Base-by-base conservation (phyloP, 176 grass and related monocot species). In the Chrysopogon serrulatus region DNA sequence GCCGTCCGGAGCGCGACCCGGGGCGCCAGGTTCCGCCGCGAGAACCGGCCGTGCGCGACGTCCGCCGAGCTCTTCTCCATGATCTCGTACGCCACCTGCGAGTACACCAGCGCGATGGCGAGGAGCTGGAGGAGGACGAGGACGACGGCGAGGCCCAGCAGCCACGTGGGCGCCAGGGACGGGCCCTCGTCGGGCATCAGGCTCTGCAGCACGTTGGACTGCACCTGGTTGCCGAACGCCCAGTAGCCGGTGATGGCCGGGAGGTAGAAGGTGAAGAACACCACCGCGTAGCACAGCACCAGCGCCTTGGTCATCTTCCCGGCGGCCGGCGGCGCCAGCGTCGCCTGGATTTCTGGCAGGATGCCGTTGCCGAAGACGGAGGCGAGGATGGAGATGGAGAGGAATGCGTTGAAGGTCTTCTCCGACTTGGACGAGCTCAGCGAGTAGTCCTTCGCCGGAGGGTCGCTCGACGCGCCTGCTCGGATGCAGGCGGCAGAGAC, bases 291-390 rank as follows among this genome's bases (percentile, higher is more conserved):
- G 74, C 92, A 93, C 37, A 95, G 19, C 5, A 47, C 56, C 13
- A 98, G 56, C 2, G 84, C 95, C 83, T 98, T 98, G 28, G 81
- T 30, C 95, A 95, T 95, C 85, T 98, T 98, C 67, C 95, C 92
- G 6, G 84, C 79, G 0, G 95, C 95, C 5, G 95, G 92, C 10
- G 95, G 92, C n/a, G 92, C 95, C 71, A 98, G 61, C 13, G 95
- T 98, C 4, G 95, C 95, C 86, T 98, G 95, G 45, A 98, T 98
- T 78, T 98, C 95, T 1, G 95, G 95, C 32, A 98, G 81, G 41
- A 98, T 94, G 68, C 95, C 92, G 12, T 98, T 98, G 67, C 95
- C 92, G 59, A 92, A 94, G 31, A 94, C 90, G 4, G 95, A 78
- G 71, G 95, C 95, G 13, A 98, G 88, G 85, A 98, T 98, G 57